Evolutionary conservation across 345 rosid genomes (phyloP).

Genomic region (Eutrema japonicum): DNA sequence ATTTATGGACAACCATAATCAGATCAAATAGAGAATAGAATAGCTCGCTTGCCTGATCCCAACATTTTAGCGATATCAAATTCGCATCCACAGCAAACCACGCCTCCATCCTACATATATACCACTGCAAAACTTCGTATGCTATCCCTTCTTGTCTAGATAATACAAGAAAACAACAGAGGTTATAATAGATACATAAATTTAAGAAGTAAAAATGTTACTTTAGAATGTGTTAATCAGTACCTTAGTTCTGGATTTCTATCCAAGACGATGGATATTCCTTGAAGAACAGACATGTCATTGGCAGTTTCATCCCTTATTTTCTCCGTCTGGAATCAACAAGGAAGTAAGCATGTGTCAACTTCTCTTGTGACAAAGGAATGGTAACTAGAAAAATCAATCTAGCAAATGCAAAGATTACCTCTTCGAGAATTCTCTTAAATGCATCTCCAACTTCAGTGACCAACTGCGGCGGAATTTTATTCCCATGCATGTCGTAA

Average conservation of each 20-base stretch:
- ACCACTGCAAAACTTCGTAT: conserved; percentile 87
- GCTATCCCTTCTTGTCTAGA: conserved; percentile 77
- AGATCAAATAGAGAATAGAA: not conserved
- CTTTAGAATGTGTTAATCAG: not conserved
- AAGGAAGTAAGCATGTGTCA: conserved; percentile 28
- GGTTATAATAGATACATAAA: not conserved
- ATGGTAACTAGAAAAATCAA: not conserved
- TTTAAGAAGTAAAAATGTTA: not conserved
- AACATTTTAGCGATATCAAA: conserved; percentile 76
- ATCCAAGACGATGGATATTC: conserved; percentile 68
- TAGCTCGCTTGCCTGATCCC: conserved; percentile 78
- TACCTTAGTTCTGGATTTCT: conserved; percentile 84
- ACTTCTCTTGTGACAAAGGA: not conserved
- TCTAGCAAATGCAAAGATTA: conserved; percentile 32
- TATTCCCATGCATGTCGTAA: conserved; percentile 65
- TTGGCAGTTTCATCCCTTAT: conserved; percentile 68
- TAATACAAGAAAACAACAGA: conserved; percentile 20
- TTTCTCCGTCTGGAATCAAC: conserved; percentile 64
- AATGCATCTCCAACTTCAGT: conserved; percentile 75
- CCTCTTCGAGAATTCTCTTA: conserved; percentile 83
- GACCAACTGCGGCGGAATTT: conserved; percentile 68
- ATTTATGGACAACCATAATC: too few species aligned
- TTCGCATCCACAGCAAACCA: conserved; percentile 97
- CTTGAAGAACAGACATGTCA: conserved; percentile 92
- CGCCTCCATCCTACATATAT: conserved; percentile 91